These are phyloP conservation scores for Wickerhamiella brachini DNA, from an alignment of 805 yeast species.

Conservation along the genomic window DNA sequence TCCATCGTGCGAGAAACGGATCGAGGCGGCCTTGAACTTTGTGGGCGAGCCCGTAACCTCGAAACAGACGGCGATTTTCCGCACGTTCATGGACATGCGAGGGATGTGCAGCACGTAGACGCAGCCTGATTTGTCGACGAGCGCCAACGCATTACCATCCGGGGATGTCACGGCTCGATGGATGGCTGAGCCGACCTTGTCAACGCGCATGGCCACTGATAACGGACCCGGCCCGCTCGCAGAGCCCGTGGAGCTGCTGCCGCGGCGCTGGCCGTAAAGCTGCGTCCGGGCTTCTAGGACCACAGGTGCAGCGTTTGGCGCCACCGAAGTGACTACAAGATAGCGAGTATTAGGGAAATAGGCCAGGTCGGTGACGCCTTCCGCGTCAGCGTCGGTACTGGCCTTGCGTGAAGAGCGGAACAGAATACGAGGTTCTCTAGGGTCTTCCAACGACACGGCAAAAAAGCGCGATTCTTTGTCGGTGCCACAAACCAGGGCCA, in stretches of 20 bases:
- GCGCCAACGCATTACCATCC: constrained; percentile 73
- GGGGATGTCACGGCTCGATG: constrained; percentile 70
- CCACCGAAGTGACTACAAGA: constrained; percentile 41
- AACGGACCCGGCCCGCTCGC: constrained; percentile 41
- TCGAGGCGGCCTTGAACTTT: constrained; percentile 61
- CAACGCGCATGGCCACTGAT: constrained; percentile 44
- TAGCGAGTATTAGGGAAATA: constrained; percentile 51
- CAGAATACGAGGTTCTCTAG: constrained; percentile 49
- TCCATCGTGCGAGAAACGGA: constrained; percentile 68
- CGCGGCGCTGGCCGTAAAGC: neutral
- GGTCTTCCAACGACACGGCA: constrained; percentile 52
- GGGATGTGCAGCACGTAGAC: constrained; percentile 53
- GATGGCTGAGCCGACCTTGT: constrained; percentile 69
- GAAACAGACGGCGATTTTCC: constrained; percentile 53
- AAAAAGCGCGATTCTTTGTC: constrained; percentile 67
- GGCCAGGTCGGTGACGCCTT: constrained; percentile 73
- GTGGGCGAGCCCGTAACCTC: constrained; percentile 67
- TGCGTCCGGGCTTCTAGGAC: constrained; percentile 37
- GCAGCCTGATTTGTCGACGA: constrained; percentile 63
- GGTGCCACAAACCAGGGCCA: constrained; percentile 62
- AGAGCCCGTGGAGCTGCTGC: constrained; percentile 3
- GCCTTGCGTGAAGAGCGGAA: constrained; percentile 54
- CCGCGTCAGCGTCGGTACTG: constrained; percentile 47
- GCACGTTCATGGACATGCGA: constrained; percentile 29
- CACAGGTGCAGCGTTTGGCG: constrained; percentile 53